Evolutionary conservation across 2,329 filamentous ascomycete genomes (phyloP), one percentile per base, ranked within the genome.

Genomic region (Peltaster fructicola): DNA sequence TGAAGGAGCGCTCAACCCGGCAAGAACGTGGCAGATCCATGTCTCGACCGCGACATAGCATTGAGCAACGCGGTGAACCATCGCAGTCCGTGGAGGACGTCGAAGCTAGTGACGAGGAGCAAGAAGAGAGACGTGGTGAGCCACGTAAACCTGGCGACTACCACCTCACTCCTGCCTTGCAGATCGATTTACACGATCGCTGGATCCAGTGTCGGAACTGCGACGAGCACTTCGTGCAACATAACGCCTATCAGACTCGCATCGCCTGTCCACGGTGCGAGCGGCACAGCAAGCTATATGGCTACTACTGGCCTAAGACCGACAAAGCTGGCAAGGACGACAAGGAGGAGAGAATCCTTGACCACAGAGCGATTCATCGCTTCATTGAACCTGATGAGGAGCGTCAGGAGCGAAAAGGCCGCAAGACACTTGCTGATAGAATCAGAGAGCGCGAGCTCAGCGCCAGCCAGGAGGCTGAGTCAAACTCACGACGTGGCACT

Each of bases 241-340:
- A 70, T 19, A 77, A 95, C 35, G 81, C 80, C 0, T 93, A 91
- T 48, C 74, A 73, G 36, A 93, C 84, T 1, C 70, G 75, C 25
- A 72, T 76, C 23, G 75, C 80, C 9, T 98, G 88, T 47, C 84
- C 81, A 4, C 70, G 88, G 5, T 98, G 88, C 50, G 88, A 98
- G 54, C 69, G 88, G 1, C 88, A 98, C 45, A 90, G 79, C 9
- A 95, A 91, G 55, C 57, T 98, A 1, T 98, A 95, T 47, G 90
- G 90, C 0, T 93, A 78, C 44, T 63, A 76, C 29, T 98, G 88
- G 88, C 88, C 88, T 5, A 93, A 98, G 57, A 95, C 88, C 0
- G 77, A 92, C 31, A 75, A 64, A 33, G 70, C 75, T 14, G 79
- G 79, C 1, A 68, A 69, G 9, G 51, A 65, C 11, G 88, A 95